Conservation (phyloP, 495 filamentous ascomycete genomes). For the Tetracladium marchalianum region DNA sequence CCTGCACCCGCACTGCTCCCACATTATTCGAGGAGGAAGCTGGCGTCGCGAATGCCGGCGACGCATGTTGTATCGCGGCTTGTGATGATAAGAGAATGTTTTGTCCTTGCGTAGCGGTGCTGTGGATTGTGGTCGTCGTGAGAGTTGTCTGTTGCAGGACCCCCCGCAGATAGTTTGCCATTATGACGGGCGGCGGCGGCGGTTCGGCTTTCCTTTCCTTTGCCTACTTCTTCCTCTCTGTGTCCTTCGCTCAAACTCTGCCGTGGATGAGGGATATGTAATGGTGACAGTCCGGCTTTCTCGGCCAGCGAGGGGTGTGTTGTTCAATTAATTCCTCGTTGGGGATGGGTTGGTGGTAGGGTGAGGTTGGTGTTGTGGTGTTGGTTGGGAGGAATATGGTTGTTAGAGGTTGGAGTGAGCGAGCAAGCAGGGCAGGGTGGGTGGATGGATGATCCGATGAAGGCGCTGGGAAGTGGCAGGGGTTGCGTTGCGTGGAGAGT, state of each 20-base stretch:
- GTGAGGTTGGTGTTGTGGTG: neutral
- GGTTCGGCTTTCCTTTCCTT: too few species aligned
- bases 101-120: neutral
- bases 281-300: conserved; percentile 3
- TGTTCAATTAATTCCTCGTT: neutral
- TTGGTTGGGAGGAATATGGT: neutral
- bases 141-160: conserved; percentile 5
- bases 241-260: too few species aligned
- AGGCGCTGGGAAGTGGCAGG: neutral
- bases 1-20: neutral
- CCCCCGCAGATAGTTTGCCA: conserved; percentile 14
- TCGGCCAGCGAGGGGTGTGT: conserved; percentile 12
- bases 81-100: neutral
- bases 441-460: conserved; percentile 1
- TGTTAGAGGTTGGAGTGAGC: neutral
- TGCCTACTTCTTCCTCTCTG: too few species aligned
- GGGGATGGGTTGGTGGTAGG: neutral
- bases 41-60: neutral
- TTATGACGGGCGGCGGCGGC: neutral
- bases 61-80: neutral
- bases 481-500: neutral
- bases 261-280: too few species aligned
- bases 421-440: neutral
- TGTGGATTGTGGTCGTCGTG: conserved; percentile 7
- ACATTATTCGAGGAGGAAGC: neutral